Evolutionary conservation across 495 filamentous ascomycete genomes (phyloP).

Genomic region (Chaetomium cochliodes): DNA sequence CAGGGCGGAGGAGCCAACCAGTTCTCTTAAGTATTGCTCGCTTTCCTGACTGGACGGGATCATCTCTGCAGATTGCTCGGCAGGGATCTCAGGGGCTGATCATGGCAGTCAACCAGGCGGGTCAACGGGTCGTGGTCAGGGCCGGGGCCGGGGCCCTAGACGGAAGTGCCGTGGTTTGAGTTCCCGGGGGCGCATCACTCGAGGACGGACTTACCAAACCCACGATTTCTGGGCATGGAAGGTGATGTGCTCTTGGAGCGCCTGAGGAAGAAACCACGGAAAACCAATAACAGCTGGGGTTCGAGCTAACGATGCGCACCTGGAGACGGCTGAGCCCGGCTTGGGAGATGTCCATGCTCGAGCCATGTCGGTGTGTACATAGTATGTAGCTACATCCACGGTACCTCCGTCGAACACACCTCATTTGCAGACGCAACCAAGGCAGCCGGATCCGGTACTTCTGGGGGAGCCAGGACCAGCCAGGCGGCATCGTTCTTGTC

Average conservation of each 20-base stretch:
- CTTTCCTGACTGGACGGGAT: slow-evolving; percentile 25
- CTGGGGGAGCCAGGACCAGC: slow-evolving; percentile 9
- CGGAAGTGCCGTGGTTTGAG: slow-evolving; percentile 25
- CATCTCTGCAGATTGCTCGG: slow-evolving; percentile 32
- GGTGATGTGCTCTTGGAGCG: slow-evolving; percentile 30
- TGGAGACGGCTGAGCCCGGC: too few species aligned
- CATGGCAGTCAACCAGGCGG: slow-evolving; percentile 34
- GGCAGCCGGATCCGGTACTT: neutral
- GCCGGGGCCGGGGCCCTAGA: slow-evolving; percentile 24
- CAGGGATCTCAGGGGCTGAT: slow-evolving; percentile 36
- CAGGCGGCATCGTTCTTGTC: slow-evolving; percentile 11
- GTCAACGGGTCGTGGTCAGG: slow-evolving; percentile 32
- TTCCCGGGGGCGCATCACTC: slow-evolving; percentile 23
- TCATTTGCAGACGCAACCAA: neutral
- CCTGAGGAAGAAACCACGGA: slow-evolving; percentile 29
- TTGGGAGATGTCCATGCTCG: too few species aligned
- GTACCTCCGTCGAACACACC: too few species aligned
- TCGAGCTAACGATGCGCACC: slow-evolving; percentile 8
- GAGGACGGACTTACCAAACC: neutral
- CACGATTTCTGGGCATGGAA: slow-evolving; percentile 12
- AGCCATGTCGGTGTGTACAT: too few species aligned
- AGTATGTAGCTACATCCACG: too few species aligned
- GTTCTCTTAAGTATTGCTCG: slow-evolving; percentile 26
- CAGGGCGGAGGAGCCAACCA: slow-evolving; percentile 28
- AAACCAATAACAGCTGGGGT: slow-evolving; percentile 24